A percentile compares a stretch with the other conserved stretches of the same genome.
Conservation (phyloP, 169 alveolate genomes). For the Perkinsus chesapeaki region DNA sequence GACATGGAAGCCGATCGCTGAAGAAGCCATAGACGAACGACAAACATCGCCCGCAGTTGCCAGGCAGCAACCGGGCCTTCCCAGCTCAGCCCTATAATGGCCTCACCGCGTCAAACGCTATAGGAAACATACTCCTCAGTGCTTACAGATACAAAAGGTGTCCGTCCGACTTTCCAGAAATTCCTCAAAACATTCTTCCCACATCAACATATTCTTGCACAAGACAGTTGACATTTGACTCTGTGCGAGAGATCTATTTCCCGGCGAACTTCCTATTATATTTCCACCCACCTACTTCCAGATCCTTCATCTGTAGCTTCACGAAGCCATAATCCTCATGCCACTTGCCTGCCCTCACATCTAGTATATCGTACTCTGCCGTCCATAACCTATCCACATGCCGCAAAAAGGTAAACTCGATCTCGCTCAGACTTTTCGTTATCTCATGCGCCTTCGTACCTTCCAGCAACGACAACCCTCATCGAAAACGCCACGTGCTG, state of each 20-base stretch:
- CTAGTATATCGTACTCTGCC: slow-evolving; percentile 76
- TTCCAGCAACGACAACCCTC: slow-evolving; percentile 50
- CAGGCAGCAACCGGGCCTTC: too few relatives aligned
- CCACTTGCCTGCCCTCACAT: slow-evolving; percentile 87
- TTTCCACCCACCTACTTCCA: slow-evolving; percentile 45
- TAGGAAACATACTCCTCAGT: too few relatives aligned
- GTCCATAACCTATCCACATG: slow-evolving; percentile 57
- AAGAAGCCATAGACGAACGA: background rate
- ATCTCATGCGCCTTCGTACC: slow-evolving; percentile 78
- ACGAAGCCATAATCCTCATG: slow-evolving; percentile 80
- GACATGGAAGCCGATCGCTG: background rate
- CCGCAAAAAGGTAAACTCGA: slow-evolving; percentile 64
- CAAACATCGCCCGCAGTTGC: too few relatives aligned
- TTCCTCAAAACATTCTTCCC: too few relatives aligned
- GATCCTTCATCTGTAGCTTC: slow-evolving; percentile 69
- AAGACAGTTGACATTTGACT: too few relatives aligned
- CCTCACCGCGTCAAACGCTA: too few relatives aligned
- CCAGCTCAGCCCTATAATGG: too few relatives aligned
- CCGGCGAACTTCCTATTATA: too few relatives aligned
- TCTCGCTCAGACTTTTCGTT: slow-evolving; percentile 62
- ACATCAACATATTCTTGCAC: slow-evolving; percentile 49
- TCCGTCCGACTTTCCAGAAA: too few relatives aligned
- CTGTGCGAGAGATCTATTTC: too few relatives aligned
- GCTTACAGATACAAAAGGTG: too few relatives aligned
- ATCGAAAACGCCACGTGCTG: background rate